A percentile compares a stretch with the other conserved stretches of the same genome.
Evolutionary conservation across 805 yeast genomes (phyloP).

Genomic region (Candida morakotiae): DNA sequence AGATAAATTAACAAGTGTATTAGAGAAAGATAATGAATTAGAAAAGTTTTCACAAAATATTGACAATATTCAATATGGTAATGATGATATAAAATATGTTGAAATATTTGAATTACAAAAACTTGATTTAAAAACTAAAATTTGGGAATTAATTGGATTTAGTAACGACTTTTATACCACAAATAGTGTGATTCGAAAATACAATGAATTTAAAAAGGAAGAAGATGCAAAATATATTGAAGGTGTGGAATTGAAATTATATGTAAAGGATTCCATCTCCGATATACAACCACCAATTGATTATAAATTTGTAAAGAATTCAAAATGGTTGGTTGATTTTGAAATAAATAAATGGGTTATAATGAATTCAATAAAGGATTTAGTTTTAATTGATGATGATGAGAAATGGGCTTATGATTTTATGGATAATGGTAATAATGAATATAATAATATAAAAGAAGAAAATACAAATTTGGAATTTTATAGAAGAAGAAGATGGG

Average conservation of each 20-base stretch:
- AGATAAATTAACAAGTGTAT: slow-evolving; percentile 17
- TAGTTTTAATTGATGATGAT: slow-evolving; percentile 61
- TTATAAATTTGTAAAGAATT: slow-evolving; percentile 47
- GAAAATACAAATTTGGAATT: slow-evolving; percentile 25
- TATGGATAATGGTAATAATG: slow-evolving; percentile 17
- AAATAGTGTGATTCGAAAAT: slow-evolving; percentile 21
- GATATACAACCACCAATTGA: slow-evolving; percentile 53
- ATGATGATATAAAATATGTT: slow-evolving; percentile 39
- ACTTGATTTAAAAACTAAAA: slow-evolving; percentile 42
- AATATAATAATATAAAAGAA: neutral
- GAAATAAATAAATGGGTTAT: slow-evolving; percentile 63
- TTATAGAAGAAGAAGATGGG: slow-evolving; percentile 66
- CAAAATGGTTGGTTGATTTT: slow-evolving; percentile 65
- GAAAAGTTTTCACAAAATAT: slow-evolving; percentile 13
- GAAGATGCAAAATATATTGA: no score
- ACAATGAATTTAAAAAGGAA: slow-evolving; percentile 1
- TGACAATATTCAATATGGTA: neutral
- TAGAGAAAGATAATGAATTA: slow-evolving; percentile 7
- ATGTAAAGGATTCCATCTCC: slow-evolving; percentile 18
- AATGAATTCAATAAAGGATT: slow-evolving; percentile 42
- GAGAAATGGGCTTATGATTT: slow-evolving; percentile 86
- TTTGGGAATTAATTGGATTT: slow-evolving; percentile 65
- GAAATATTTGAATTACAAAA: slow-evolving; percentile 69
- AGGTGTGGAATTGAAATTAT: neutral
- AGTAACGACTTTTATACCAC: slow-evolving; percentile 50